Base-by-base conservation (phyloP, 2,329 filamentous ascomycete genomes). In the Paecilomyces formosus region DNA sequence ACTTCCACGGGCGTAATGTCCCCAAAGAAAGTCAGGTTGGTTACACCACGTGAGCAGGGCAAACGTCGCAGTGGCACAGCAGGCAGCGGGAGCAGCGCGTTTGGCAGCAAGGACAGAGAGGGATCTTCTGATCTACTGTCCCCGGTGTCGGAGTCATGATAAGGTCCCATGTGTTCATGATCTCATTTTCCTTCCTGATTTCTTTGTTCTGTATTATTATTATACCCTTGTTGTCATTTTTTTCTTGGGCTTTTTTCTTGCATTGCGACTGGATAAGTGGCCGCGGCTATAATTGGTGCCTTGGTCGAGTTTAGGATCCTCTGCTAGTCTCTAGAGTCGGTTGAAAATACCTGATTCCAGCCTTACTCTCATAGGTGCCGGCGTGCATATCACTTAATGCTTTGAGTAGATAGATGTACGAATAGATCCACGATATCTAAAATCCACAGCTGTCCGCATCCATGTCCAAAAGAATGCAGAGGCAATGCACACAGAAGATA, bases 1-100 rank as follows among this genome's bases (percentile, higher is more conserved):
- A 57, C 64, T 9, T 66, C 68, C 22, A 71, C 74, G 13, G 70
- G 68, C 49, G 65, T 69, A 18, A 69, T 76, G 57, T 76, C 74
- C 12, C 74, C 75, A 21, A 79, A 78, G 64, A 77, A 75, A 60
- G 76, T 79, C 18, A 70, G 76, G 30, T 63, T 79, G 26, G 70
- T 79, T 24, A 76, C 76, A 6, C 76, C 76, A 15, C 71, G 70
- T 55, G 76, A 79, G 61, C 74, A 78, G 62, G 68, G 68, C 4
- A 66, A 67, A 52, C 67, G 68, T 21, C 63, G 63, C 18, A 61
- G 58, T 57, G 57, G 64, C 5, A 57, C 64, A n/a, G 52, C 59
- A 53, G 66, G 70, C 15, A 61, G 61, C 11, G 67, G 60, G 57
- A 58, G 63, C 12, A 58, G 53, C 39, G 60, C 53, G 24, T 22